Conservation (phyloP, 805 yeast species). For the Cephaloascus albidus region DNA sequence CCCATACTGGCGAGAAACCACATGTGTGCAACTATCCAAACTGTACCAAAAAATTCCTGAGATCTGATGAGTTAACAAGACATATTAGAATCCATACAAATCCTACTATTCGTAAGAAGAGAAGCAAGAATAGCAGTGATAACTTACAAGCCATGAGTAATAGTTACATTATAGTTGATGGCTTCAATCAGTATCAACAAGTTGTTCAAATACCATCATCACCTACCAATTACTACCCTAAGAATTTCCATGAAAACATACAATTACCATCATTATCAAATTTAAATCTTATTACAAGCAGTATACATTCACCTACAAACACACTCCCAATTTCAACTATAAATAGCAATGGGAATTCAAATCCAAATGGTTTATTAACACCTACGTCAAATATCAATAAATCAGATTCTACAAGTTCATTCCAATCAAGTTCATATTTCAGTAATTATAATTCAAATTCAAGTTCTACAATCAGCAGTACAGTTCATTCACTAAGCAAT, state of each 20-base stretch:
- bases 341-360: no score
- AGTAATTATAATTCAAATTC: neutral
- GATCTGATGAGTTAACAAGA: constrained; percentile 81
- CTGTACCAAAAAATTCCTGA: constrained; percentile 71
- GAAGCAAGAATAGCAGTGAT: constrained; percentile 15
- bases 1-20: constrained; percentile 92
- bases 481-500: neutral
- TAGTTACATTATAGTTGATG: neutral
- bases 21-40: constrained; percentile 78
- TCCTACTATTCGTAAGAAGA: constrained; percentile 35
- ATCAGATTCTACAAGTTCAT: neutral
- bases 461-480: neutral
- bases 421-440: neutral
- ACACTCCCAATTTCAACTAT: neutral
- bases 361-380: no score
- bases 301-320: neutral
- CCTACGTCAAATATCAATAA: neutral
- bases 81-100: constrained; percentile 75
- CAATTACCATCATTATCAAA: neutral
- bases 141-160: neutral
- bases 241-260: neutral
- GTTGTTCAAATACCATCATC: neutral
- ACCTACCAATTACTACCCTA: neutral
- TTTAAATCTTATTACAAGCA: no score
- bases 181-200: constrained; percentile 2